These are phyloP conservation scores for Kuraishia molischiana DNA, from an alignment of 805 yeast genomes.

Conservation along the genomic window DNA sequence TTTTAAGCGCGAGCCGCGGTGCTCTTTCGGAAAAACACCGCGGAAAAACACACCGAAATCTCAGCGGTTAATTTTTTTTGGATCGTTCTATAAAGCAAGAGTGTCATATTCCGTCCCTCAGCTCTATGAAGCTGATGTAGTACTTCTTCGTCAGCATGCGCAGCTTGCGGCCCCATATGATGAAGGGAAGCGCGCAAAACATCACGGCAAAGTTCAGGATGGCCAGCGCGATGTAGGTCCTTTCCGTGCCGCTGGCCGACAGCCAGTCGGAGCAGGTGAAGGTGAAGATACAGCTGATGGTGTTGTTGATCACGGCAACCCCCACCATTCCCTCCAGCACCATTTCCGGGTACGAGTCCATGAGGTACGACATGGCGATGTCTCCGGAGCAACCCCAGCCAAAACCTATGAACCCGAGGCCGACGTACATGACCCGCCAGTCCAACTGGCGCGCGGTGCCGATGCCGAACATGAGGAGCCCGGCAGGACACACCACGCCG, in stretches of 20 bases:
- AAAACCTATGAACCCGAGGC: slow-evolving; percentile 55
- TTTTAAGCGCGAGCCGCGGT: too few relatives aligned
- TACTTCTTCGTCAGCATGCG: slow-evolving; percentile 42
- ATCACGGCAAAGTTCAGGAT: slow-evolving; percentile 45
- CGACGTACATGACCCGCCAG: slow-evolving; percentile 47
- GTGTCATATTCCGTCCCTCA: slow-evolving; percentile 1
- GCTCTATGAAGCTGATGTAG: slow-evolving; percentile 38
- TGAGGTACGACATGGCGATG: slow-evolving; percentile 51
- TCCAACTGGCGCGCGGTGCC: slow-evolving; percentile 42
- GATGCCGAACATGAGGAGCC: slow-evolving; percentile 54
- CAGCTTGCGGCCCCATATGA: slow-evolving; percentile 51
- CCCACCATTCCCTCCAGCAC: slow-evolving; percentile 61
- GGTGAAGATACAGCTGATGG: slow-evolving; percentile 55
- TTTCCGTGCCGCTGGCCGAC: slow-evolving; percentile 41
- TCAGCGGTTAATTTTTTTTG: too few relatives aligned
- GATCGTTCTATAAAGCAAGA: too few relatives aligned
- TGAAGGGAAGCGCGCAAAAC: slow-evolving; percentile 43
- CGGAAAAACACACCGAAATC: too few relatives aligned
- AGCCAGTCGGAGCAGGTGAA: slow-evolving; percentile 60
- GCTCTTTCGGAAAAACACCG: too few relatives aligned
- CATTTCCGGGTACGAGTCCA: slow-evolving; percentile 60
- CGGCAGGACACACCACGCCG: slow-evolving; percentile 51
- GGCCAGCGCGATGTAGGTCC: slow-evolving; percentile 53
- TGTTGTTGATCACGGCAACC: slow-evolving; percentile 51
- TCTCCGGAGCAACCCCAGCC: slow-evolving; percentile 65